Evolutionary conservation across 768 basidiomycete species (phyloP).

Genomic region (Polyporus arcularius): DNA sequence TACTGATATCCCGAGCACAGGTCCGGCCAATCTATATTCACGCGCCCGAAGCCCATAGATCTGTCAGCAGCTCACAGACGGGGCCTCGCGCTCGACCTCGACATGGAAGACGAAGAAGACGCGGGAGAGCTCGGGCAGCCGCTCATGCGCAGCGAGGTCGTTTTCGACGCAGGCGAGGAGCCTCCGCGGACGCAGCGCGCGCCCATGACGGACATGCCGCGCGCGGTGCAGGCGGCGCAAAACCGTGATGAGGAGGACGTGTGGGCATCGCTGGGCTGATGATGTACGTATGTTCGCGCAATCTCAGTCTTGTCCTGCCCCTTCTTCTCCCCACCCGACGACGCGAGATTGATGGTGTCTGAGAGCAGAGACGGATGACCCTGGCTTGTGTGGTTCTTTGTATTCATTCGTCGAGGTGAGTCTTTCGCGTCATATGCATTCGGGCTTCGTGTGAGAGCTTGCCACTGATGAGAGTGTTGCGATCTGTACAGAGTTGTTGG

Average conservation of each 20-base stretch:
- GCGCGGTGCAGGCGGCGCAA: slow-evolving; percentile 50
- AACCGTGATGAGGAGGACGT: slow-evolving; percentile 68
- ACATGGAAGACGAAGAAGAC: slow-evolving; percentile 66
- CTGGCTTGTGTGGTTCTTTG: too few species aligned
- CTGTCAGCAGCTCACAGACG: slow-evolving; percentile 69
- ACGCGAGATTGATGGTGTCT: not conserved
- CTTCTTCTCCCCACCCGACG: not conserved
- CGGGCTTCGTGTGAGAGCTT: too few species aligned
- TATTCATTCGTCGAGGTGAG: too few species aligned
- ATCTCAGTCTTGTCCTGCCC: not conserved
- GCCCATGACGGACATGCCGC: slow-evolving; percentile 58
- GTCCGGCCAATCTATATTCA: slow-evolving; percentile 88
- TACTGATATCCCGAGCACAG: slow-evolving; percentile 36
- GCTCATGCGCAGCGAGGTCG: slow-evolving; percentile 56
- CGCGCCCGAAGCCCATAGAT: slow-evolving; percentile 84
- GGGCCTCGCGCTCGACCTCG: slow-evolving; percentile 70
- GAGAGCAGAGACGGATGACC: not conserved
- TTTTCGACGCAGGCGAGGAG: slow-evolving; percentile 62
- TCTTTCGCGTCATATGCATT: too few species aligned
- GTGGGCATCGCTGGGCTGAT: slow-evolving; percentile 58
- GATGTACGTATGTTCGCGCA: not conserved
- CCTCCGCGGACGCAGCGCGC: slow-evolving; percentile 32
- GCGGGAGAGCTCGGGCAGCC: slow-evolving; percentile 56
- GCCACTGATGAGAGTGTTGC: too few species aligned
- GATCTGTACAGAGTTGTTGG: too few species aligned